Evolutionary conservation across 768 basidiomycete genomes (phyloP).

Genomic region (Tricholoma flavovirens): DNA sequence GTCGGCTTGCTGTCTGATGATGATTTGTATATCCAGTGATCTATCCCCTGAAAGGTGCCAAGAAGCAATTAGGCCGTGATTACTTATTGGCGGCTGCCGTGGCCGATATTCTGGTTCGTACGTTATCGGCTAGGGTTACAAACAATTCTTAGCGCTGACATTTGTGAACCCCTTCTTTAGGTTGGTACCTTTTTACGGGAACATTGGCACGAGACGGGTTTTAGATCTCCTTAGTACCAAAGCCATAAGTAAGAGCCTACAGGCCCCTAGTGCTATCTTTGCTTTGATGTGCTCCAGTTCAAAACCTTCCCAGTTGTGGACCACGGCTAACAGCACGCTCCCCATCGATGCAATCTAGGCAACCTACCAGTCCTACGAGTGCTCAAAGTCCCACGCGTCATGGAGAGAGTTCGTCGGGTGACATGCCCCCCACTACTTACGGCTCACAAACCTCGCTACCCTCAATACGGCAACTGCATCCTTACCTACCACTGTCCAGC

Average conservation of each 20-base stretch:
- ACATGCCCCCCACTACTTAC: constrained; percentile 16
- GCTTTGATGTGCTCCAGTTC: constrained; percentile 13
- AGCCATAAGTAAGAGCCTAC: constrained; percentile 32
- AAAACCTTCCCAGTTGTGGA: constrained; percentile 2
- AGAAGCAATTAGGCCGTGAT: constrained; percentile 14
- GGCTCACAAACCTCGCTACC: constrained; percentile 42
- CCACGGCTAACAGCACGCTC: constrained; percentile 2
- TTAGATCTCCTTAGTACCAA: constrained; percentile 19
- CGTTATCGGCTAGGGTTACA: constrained; percentile 19
- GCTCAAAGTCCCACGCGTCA: constrained; percentile 20
- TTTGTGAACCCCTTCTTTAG: constrained; percentile 30
- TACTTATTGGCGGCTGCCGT: constrained; percentile 19
- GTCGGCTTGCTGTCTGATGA: neutral
- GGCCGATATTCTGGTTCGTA: constrained; percentile 14
- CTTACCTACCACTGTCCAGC: constrained; percentile 55
- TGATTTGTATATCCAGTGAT: constrained; percentile 6
- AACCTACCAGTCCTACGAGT: constrained; percentile 8
- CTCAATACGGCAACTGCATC: constrained; percentile 65
- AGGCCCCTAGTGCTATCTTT: constrained; percentile 7
- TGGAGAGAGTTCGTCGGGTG: constrained; percentile 16
- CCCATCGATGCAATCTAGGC: constrained; percentile 12
- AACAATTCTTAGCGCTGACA: constrained; percentile 25
- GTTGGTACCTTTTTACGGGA: constrained; percentile 29
- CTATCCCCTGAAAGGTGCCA: constrained; percentile 7
- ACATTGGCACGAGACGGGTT: constrained; percentile 21